A percentile compares a stretch with the other conserved stretches of the same genome.
Conservation (phyloP, 2,329 filamentous ascomycete species). For the Tolypocladium tundrense region DNA sequence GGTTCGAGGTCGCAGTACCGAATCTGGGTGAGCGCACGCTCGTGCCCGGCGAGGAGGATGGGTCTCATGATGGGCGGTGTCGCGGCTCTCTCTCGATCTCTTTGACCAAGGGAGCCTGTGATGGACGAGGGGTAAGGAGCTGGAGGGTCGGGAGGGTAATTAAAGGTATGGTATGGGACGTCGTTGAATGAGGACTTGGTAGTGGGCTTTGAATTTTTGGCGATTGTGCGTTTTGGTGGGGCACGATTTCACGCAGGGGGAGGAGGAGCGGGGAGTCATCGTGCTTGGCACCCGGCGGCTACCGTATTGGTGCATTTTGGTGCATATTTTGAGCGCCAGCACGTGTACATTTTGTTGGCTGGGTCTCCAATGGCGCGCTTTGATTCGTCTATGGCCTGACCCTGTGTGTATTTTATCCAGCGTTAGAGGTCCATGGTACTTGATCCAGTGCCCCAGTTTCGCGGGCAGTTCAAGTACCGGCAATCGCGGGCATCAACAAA, state of each 20-base stretch:
- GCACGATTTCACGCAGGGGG: slow-evolving; percentile 13
- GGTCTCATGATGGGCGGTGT: slow-evolving; percentile 70
- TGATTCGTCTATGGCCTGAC: background rate
- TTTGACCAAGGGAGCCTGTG: slow-evolving; percentile 1
- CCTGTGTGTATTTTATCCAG: background rate
- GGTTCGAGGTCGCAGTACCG: slow-evolving; percentile 40
- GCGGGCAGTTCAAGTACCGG: background rate
- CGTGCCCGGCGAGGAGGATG: slow-evolving; percentile 91
- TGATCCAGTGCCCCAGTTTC: background rate
- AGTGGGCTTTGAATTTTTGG: slow-evolving; percentile 30
- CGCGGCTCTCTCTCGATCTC: slow-evolving; percentile 5
- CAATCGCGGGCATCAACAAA: background rate
- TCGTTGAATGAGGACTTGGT: slow-evolving; percentile 15
- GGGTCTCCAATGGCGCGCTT: background rate
- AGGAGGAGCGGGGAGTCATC: slow-evolving; percentile 2
- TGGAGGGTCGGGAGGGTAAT: slow-evolving; percentile 10
- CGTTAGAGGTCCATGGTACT: background rate
- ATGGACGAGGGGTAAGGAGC: slow-evolving; percentile 4
- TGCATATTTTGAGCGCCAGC: background rate
- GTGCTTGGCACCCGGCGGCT: background rate
- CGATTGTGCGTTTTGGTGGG: slow-evolving; percentile 37
- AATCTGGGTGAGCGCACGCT: slow-evolving; percentile 92
- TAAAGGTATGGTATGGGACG: slow-evolving; percentile 8
- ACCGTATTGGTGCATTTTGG: background rate
- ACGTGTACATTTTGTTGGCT: background rate